Evolutionary conservation across 257 asterid species (phyloP).

Genomic region (Catharanthus roseus): DNA sequence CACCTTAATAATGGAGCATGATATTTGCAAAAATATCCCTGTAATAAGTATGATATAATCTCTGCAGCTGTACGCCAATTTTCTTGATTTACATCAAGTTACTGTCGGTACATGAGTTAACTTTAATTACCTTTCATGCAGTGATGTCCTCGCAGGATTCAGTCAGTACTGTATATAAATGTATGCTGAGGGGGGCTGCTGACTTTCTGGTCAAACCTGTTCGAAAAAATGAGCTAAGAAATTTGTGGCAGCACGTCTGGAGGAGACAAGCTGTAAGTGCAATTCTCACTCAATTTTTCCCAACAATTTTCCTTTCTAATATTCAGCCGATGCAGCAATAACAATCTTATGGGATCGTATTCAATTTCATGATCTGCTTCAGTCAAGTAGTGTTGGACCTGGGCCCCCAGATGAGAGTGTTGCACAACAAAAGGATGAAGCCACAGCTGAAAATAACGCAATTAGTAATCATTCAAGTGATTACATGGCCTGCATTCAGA

Average conservation of each 20-base stretch:
- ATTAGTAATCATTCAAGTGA: constrained; percentile 71
- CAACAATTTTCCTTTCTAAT: background rate
- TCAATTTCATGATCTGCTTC: constrained; percentile 20
- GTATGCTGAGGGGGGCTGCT: constrained; percentile 94
- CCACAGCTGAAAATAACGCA: constrained; percentile 73
- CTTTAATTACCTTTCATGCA: constrained; percentile 27
- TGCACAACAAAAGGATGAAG: constrained; percentile 67
- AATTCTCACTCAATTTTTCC: constrained; percentile 9
- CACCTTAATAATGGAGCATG: constrained; percentile 85
- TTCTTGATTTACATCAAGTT: background rate
- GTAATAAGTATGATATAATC: constrained; percentile 66
- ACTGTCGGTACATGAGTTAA: background rate
- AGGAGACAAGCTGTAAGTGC: constrained; percentile 85
- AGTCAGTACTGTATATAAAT: constrained; percentile 78
- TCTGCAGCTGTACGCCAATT: constrained; percentile 5
- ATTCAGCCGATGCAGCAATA: background rate
- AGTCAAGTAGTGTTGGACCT: constrained; percentile 49
- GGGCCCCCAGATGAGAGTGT: constrained; percentile 75
- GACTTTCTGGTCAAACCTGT: constrained; percentile 96
- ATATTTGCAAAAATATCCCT: constrained; percentile 83
- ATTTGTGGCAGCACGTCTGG: constrained; percentile 99
- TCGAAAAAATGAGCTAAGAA: constrained; percentile 83
- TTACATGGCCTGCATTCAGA: constrained; percentile 49
- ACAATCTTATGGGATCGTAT: constrained; percentile 12
- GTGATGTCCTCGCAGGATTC: constrained; percentile 98